Conservation (phyloP, 208 protist genomes). For the Trypanosoma avium region DNA sequence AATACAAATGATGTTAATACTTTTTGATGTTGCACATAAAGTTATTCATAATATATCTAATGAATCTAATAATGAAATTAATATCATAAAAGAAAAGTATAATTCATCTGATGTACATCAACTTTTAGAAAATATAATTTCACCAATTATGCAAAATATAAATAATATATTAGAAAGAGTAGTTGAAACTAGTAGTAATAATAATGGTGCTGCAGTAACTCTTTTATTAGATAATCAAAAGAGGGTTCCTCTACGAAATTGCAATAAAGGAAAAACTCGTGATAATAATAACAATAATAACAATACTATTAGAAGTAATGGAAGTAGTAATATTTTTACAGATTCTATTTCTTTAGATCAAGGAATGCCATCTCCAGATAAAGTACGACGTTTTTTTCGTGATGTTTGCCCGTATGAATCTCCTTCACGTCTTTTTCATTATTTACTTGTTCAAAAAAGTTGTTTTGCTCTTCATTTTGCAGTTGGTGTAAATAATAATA, state of each 20-base stretch:
- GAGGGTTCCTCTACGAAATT: conserved; percentile 2
- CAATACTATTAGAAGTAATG: neutral
- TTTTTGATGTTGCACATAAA: neutral
- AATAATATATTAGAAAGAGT: neutral
- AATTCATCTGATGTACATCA: neutral
- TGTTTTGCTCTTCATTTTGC: conserved; percentile 54
- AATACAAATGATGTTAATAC: neutral
- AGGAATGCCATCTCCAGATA: neutral
- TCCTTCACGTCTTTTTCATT: conserved; percentile 5
- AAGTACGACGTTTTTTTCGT: neutral
- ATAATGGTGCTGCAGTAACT: too few relatives aligned
- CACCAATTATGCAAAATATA: neutral
- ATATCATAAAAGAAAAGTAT: neutral
- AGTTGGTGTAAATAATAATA: neutral
- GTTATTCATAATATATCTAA: neutral
- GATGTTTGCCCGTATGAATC: neutral
- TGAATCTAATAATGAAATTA: neutral
- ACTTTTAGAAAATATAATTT: neutral
- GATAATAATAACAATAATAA: conserved; percentile 12
- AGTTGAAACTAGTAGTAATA: neutral
- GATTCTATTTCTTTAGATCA: neutral
- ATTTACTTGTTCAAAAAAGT: conserved; percentile 27
- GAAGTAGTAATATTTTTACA: neutral
- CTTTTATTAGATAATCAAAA: too few relatives aligned
- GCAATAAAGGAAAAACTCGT: conserved; percentile 10